Evolutionary conservation across 2,329 filamentous ascomycete species (phyloP), one percentile per base, ranked within the genome.

Genomic region (Claviceps lovelessii): DNA sequence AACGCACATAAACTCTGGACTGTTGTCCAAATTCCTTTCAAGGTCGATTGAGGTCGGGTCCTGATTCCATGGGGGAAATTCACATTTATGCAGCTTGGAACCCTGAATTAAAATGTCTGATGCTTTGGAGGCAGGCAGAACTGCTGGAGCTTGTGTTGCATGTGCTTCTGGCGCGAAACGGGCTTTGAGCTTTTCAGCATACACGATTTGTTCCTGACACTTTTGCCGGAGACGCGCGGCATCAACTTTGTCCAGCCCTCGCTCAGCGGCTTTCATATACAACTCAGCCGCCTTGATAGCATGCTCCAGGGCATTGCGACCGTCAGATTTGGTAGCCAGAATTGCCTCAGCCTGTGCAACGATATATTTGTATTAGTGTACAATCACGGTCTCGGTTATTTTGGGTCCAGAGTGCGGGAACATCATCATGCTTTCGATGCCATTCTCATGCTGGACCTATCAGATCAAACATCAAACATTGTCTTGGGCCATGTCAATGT

Each of bases 61-160:
- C 2, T 69, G 69, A n/a, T 78, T 78, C 93, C 93, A 98, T 0
- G 87, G 89, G 11, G 86, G 89, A 61, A 95, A 97, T 23, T 85
- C 76, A 63, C 83, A 86, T 0, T 86, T 88, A 65, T 95, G 88
- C 23, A 98, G 76, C 54, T 82, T 85, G 5, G 90, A 93, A 4
- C 85, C 83, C 63, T 84, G 83, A 1, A 87, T 73, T 9, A 97
- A 69, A 52, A 96, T 83, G 9, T 57, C 55, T 52, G 54, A 39
- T 23, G 17, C n/a, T 11, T 5, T 33, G 13, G 52, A 45, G 10
- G 46, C 39, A 9, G 44, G 33, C 35, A 44, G 28, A 33, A 50
- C n/a, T 29, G 48, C 5, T 17, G 11, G 19, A 8, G 39, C 15
- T 28, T 46, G 23, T 44, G 42, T 2, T 31, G 50, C 29, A 35